Base-by-base conservation (phyloP, 305 asterid genomes). In the Fraxinus latifolia region DNA sequence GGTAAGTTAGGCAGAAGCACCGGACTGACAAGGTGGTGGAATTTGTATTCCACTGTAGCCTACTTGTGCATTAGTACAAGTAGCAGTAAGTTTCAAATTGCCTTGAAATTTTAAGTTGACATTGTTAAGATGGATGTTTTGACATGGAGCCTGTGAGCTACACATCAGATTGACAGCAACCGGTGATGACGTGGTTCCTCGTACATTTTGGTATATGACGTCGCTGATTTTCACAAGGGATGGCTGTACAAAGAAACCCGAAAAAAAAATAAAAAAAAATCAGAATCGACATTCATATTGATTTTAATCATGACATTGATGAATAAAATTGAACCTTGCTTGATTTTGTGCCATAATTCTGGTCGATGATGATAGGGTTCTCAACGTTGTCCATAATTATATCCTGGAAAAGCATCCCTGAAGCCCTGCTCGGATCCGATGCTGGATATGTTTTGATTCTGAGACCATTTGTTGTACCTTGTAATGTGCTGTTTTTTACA, bases 361-460 rank as follows among this genome's bases (percentile, higher is more conserved):
- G 92, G 81, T 92, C 76, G 2, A 91, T 90, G 89, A 91, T 77
- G 19, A 92, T 89, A 0, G 94, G 97, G 79, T 90, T 90, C 80
- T 85, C 76, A 27, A 92, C 96, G 0, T 86, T 85, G 8, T 79
- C 68, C 94, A 90, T 86, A n/a, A 86, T 67, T 7, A 92, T 85
- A 33, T 90, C 90, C 25, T 65, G 17, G 85, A 90, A 92, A 7
- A 88, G 65, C 83, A 92, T 58, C 27, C 92, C 92, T 0, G 86
- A 44, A 72, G 92, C 94, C 37, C 47, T 81, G 80, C 91, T 90
- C 0, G 91, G 88, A 58, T 34, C 80, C 27, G 90, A 89, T 15
- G 81, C 89, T 68, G 86, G 77, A 62, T 84, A 90, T 23, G 96
- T 92, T 80, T 92, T 92, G 81, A 92, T 92, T 81, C 94, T 79